Evolutionary conservation across 306 rosid species (phyloP).

Genomic region (Acacia confusa): DNA sequence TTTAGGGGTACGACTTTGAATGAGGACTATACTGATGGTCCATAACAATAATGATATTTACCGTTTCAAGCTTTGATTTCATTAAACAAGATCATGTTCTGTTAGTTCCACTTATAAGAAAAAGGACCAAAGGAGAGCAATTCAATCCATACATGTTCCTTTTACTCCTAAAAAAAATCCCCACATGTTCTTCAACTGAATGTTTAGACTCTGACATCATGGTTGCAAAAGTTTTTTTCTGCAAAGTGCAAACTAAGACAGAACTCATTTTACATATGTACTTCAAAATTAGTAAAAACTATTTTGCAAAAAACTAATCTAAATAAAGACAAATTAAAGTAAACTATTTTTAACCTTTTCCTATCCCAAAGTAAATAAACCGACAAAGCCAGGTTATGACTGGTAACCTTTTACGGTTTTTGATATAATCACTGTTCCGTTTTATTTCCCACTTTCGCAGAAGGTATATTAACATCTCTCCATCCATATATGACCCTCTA

Average conservation of each 20-base stretch:
- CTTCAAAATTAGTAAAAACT: too few species aligned
- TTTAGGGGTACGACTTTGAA: too few species aligned
- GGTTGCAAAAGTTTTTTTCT: too few species aligned
- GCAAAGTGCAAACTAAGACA: too few species aligned
- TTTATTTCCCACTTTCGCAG: neutral
- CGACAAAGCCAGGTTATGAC: neutral
- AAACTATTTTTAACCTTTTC: neutral
- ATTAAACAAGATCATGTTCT: neutral
- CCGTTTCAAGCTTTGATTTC: neutral
- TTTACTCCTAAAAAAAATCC: neutral
- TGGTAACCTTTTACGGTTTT: neutral
- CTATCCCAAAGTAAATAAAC: neutral
- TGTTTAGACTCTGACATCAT: too few species aligned
- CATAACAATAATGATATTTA: neutral
- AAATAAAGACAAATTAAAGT: neutral
- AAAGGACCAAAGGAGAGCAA: neutral
- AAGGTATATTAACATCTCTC: neutral
- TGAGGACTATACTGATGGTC: too few species aligned
- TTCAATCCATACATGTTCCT: neutral
- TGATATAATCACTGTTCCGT: neutral
- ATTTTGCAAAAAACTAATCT: too few species aligned
- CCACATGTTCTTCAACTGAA: too few species aligned
- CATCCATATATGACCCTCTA: neutral
- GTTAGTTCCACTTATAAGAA: neutral
- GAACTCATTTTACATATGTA: too few species aligned